Evolutionary conservation across 1,139 yeast species (phyloP), one percentile per base, ranked within the genome.

Genomic region (Insectozyma bohioensis): DNA sequence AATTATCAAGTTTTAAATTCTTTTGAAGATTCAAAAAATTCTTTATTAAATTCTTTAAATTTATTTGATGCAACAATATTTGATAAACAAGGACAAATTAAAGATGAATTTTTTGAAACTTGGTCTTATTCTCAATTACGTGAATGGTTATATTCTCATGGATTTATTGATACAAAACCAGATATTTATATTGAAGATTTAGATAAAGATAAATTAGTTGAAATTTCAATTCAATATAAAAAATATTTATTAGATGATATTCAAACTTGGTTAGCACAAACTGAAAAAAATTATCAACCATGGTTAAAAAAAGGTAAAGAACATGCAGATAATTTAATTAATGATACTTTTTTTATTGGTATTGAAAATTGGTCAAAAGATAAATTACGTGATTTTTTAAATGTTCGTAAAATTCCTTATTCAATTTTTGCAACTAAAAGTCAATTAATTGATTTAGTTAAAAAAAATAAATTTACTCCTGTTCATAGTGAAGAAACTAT

Each of bases 311-410:
- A 69, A 57, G 49, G 51, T 45, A 46, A 49, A 11, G 37, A 34
- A 6, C 19, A 34, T 13, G 52, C 40, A 20, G 63, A 54, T 31
- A 56, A 66, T 31, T 45, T 61, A 9, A 54, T 69, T 47, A 67
- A 68, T 48, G 72, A 67, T 40, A 67, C 75, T 1, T 71, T 72
- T 41, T 51, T 68, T 36, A 51, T 66, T 30, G 74, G 71, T 19
- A 54, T 72, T 30, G 72, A 71, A 30, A 52, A 52, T 17, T 72
- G 78, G 78, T 58, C 73, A 17, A 67, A 67, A 45, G 67, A 61
- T 18, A 62, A 75, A 35, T 63, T 80, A 40, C 67, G 62, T 48
- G 63, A 69, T 20, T 80, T 72, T 50, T 59, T 80, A 40, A 67
- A 65, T 30, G 63, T 75, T 6, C 72, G 85, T 42, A 74, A 72